These are phyloP conservation scores for Cupressus sempervirens DNA, from an alignment of 75 land plant species.

Conservation along the genomic window DNA sequence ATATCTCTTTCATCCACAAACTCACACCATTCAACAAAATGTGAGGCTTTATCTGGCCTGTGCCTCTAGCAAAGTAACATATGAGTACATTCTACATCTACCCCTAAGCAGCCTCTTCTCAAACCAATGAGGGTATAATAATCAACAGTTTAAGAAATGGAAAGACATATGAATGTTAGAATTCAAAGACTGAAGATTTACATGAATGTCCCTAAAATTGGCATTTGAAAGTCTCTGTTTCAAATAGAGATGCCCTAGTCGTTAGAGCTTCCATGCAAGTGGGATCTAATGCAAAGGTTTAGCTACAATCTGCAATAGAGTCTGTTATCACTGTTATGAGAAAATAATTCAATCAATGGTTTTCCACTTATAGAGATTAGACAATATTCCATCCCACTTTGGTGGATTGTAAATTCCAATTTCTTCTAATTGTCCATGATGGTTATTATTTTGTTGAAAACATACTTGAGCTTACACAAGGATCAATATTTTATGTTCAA, in stretches of 20 bases:
- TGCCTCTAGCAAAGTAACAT: conserved; percentile 51
- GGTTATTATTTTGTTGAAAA: no score
- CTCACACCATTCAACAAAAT: conserved; percentile 64
- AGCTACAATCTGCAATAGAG: no score
- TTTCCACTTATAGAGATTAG: no score
- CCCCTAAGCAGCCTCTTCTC: conserved; percentile 53
- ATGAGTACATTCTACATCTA: conserved; percentile 63
- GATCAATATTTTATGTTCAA: no score
- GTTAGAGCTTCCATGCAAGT: conserved; percentile 52
- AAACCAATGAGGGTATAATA: conserved; percentile 59
- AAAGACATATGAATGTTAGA: conserved; percentile 33
- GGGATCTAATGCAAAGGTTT: no score
- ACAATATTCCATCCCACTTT: no score
- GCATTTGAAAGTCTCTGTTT: conserved; percentile 44
- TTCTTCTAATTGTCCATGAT: no score
- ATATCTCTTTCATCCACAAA: conserved; percentile 51
- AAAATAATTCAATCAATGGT: no score
- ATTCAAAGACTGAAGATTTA: conserved; percentile 29
- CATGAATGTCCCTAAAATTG: conserved; percentile 44
- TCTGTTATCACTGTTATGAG: no score
- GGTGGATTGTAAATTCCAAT: no score
- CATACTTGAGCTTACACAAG: no score
- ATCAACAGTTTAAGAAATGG: conserved; percentile 37
- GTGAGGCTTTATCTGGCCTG: conserved; percentile 60
- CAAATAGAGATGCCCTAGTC: conserved; percentile 48